Base-by-base conservation (phyloP, 495 filamentous ascomycete genomes). In the Thermothielavioides terrestris region DNA sequence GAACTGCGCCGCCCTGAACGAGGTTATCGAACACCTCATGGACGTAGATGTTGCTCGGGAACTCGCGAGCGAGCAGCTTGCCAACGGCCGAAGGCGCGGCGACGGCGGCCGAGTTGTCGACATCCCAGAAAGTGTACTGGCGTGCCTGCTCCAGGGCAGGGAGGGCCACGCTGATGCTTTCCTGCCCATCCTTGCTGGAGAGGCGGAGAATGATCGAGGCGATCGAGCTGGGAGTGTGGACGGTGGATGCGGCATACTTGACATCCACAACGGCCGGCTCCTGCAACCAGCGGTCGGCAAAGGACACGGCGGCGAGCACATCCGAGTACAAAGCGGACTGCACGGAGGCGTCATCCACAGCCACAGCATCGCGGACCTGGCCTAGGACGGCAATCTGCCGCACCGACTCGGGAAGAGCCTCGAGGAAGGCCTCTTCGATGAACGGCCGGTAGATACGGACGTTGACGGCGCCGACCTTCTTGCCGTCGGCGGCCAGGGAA, bases 381-480 rank as follows among this genome's bases (percentile, higher is more conserved):
- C 79, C 79, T 30, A 83, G 66, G 28, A 82, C 78, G 70, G 82
- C 82, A 47, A 97, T 75, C 20, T 72, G 83, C 68, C 78, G 81
- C 30, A 82, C 82, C 18, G 84, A 85, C 57, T 78, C 71, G 8
- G 92, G 89, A 11, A 98, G 74, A 2, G 77, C 78, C 34, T 82
- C 78, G 41, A 96, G 73, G 73, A 98, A 98, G 46, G 86, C 86
- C 57, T 92, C 86, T 69, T 98, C 92, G 22, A 89, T 79, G 63
- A 98, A 97, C 1, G 92, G 92, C 25, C 89, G 80, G 72, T 96
- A 97, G 42, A 98, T 77, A 48, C 92, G 84, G 42, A 97, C 91
- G 55, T 86, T 89, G 57, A 98, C 71, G 17, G 89, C 86, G 52
- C 92, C 92, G 46, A 96, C 77, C 62, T 81, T 84, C 46, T 77